A percentile compares a stretch with the other conserved stretches of the same genome.
Conservation (phyloP, 192 early-diverging fungal genomes). For the Umbelopsis sp. region DNA sequence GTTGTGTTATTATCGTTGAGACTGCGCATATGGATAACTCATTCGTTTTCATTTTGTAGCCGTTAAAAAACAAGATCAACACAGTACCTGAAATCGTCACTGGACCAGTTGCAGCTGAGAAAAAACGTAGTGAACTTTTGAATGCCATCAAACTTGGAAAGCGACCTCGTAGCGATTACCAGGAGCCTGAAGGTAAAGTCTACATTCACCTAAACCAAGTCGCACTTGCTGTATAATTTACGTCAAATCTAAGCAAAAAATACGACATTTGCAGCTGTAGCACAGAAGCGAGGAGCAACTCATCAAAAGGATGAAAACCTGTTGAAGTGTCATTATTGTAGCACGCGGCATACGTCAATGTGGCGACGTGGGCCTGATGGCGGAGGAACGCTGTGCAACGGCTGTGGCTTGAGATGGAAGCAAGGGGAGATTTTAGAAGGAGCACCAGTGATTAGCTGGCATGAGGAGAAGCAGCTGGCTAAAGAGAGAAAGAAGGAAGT, state of each 20-base stretch:
- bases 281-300: neutral
- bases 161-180: constrained; percentile 18
- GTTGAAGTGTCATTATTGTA: constrained; percentile 34
- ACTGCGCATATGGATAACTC: no score
- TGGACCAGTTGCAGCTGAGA: constrained; percentile 29
- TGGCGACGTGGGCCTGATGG: constrained; percentile 34
- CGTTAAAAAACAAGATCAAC: constrained; percentile 5
- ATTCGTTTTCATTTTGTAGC: neutral
- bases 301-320: constrained; percentile 25
- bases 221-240: neutral
- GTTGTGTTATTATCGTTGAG: no score
- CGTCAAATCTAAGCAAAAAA: neutral
- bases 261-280: neutral
- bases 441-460: constrained; percentile 26
- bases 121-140: constrained; percentile 33
- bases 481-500: constrained; percentile 22
- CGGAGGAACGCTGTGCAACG: constrained; percentile 32
- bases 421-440: constrained; percentile 31
- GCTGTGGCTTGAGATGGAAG: constrained; percentile 32
- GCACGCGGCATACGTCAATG: constrained; percentile 33
- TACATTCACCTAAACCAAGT: no score
- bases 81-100: constrained; percentile 27
- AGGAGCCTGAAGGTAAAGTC: constrained; percentile 25
- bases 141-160: constrained; percentile 33
- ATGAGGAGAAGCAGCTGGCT: constrained; percentile 27